phyloP scores from a whole-genome alignment of 1,284 basidiomycete species.

The Prillingera fragicola region DNA sequence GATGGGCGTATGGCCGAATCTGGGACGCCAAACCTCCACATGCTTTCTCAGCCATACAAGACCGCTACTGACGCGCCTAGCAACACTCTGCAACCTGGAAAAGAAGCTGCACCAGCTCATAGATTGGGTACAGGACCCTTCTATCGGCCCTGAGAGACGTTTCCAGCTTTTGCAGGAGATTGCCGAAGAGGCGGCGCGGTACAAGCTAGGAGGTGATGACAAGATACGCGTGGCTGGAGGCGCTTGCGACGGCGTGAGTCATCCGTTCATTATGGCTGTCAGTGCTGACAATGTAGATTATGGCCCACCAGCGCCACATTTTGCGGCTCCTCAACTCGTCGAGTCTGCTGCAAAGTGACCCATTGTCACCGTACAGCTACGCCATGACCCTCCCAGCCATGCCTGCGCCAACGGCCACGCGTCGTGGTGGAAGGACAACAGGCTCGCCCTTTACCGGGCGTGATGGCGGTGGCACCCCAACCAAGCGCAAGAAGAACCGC shows the following conservation, averaged over 20 bases:
- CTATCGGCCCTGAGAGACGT: constrained; percentile 66
- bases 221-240: constrained; percentile 95
- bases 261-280: neutral
- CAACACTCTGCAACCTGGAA: constrained; percentile 73
- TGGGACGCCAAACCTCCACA: neutral
- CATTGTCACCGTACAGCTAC: constrained; percentile 53
- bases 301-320: constrained; percentile 65
- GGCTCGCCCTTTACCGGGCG: constrained; percentile 34
- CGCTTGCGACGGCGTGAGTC: constrained; percentile 72
- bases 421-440: constrained; percentile 33
- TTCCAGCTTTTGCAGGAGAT: constrained; percentile 85
- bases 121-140: constrained; percentile 64
- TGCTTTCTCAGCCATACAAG: neutral
- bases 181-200: constrained; percentile 82
- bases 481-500: constrained; percentile 40
- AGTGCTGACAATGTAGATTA: constrained; percentile 51
- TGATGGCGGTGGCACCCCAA: constrained; percentile 28
- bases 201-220: constrained; percentile 95
- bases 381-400: constrained; percentile 59
- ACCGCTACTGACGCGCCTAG: constrained; percentile 19
- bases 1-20: neutral
- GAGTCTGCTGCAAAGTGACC: constrained; percentile 50
- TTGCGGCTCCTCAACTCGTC: constrained; percentile 41
- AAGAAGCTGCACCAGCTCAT: constrained; percentile 69
- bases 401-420: constrained; percentile 51